Conservation (phyloP, 2,329 filamentous ascomycete species). For the Diaporthe aspalathi region DNA sequence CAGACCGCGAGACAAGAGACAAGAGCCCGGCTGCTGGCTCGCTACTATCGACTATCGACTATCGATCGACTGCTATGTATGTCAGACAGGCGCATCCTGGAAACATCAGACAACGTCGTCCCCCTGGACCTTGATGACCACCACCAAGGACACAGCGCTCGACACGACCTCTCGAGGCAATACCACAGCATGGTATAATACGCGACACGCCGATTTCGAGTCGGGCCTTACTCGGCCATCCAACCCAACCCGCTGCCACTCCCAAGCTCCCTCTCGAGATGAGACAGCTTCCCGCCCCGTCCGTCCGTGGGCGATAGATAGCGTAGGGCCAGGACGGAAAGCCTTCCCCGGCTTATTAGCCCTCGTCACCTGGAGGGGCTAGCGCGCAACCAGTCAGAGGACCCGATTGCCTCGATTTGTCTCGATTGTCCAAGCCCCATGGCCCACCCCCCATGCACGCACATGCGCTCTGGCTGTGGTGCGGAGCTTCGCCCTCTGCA, state of each 20-base stretch:
- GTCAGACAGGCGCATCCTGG: conserved; percentile 1
- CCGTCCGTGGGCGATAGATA: conserved; percentile 24
- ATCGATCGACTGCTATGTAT: not conserved
- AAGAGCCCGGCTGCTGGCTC: not conserved
- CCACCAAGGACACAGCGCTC: not conserved
- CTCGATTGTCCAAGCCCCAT: conserved; percentile 19
- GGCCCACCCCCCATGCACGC: not conserved
- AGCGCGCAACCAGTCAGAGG: conserved; percentile 23
- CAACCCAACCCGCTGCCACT: not conserved
- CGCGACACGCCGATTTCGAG: not conserved
- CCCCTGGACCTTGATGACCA: conserved; percentile 18
- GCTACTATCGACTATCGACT: not conserved
- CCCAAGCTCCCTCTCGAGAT: not conserved
- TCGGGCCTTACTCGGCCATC: conserved; percentile 21
- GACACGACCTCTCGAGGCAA: not conserved
- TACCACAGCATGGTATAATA: not conserved
- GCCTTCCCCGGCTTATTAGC: conserved; percentile 29
- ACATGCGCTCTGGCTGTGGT: not conserved
- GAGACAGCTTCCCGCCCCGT: conserved; percentile 27
- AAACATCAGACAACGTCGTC: conserved; percentile 11
- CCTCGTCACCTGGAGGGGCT: conserved; percentile 20
- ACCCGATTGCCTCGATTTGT: conserved; percentile 4
- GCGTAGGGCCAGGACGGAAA: conserved; percentile 31
- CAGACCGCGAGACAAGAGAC: not conserved
- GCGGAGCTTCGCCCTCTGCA: not conserved